These are phyloP conservation scores for Mycena pura DNA, from an alignment of 768 basidiomycete species.

Conservation along the genomic window DNA sequence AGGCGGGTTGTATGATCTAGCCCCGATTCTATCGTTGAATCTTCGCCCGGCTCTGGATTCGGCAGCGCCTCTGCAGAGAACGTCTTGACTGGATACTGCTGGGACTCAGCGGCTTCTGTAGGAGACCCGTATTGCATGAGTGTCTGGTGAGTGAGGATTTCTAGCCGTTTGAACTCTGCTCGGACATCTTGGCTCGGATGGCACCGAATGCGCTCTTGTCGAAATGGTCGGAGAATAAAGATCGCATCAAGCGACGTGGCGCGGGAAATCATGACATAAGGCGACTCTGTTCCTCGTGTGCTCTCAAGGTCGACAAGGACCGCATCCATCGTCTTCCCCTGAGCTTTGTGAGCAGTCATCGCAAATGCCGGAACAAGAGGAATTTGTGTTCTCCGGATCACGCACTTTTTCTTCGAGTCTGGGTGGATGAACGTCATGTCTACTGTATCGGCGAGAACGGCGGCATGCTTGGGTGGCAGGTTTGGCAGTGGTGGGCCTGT, in stretches of 20 bases:
- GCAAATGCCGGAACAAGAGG: background rate
- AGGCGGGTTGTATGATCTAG: no score
- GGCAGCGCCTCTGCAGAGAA: background rate
- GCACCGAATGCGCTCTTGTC: background rate
- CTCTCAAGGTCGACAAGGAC: background rate
- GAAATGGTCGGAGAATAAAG: background rate
- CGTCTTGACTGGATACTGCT: background rate
- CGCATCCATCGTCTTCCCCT: background rate
- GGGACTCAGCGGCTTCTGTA: background rate
- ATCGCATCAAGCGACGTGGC: background rate
- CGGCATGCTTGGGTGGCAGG: background rate
- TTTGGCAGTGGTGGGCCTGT: background rate
- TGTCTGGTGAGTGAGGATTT: background rate
- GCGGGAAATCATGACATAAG: background rate
- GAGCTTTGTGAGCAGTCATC: background rate
- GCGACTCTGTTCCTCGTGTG: background rate
- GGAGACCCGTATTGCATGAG: background rate
- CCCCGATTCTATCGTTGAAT: no score
- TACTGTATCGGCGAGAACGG: background rate
- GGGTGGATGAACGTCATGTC: background rate
- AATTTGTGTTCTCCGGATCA: background rate
- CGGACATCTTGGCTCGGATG: background rate
- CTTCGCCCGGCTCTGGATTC: no score
- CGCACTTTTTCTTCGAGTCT: background rate
- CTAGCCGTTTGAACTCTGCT: background rate